Conservation (phyloP, 148 eudicot genomes). For the Suaeda aralocaspica region DNA sequence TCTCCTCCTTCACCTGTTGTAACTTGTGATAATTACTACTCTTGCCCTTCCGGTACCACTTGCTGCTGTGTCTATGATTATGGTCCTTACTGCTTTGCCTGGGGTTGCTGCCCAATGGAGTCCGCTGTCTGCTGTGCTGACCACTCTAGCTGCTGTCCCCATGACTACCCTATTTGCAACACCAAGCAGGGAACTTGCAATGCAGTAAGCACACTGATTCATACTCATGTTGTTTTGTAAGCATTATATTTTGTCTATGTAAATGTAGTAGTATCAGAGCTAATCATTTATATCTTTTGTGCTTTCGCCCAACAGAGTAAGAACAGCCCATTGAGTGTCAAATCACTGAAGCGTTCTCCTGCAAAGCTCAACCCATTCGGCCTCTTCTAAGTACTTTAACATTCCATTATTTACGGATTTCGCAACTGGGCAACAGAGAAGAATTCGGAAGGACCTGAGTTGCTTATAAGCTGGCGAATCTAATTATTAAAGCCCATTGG, state of each 20-base stretch:
- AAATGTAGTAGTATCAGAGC: neutral
- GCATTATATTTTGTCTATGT: neutral
- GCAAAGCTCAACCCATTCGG: slow-evolving; percentile 33
- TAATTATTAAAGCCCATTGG: slow-evolving; percentile 8
- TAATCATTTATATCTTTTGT: neutral
- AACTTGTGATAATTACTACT: slow-evolving; percentile 52
- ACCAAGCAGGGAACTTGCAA: slow-evolving; percentile 50
- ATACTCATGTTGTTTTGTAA: neutral
- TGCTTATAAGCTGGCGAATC: neutral
- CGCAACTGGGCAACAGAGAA: neutral
- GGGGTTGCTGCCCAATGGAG: slow-evolving; percentile 86
- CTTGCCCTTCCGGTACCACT: slow-evolving; percentile 54
- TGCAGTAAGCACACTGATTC: slow-evolving; percentile 32
- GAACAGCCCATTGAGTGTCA: slow-evolving; percentile 57
- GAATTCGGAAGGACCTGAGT: slow-evolving; percentile 6
- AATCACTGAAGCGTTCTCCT: slow-evolving; percentile 48
- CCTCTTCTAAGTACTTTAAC: slow-evolving; percentile 21
- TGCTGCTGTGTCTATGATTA: slow-evolving; percentile 71
- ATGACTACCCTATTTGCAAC: slow-evolving; percentile 73
- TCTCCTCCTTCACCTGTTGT: slow-evolving; percentile 43
- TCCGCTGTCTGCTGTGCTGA: slow-evolving; percentile 82
- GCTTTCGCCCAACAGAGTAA: slow-evolving; percentile 47
- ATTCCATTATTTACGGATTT: neutral
- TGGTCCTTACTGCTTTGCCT: slow-evolving; percentile 63
- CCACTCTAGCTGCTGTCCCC: slow-evolving; percentile 82